Conservation (phyloP, 148 eudicot genomes). For the Dysphania ambrosioides region DNA sequence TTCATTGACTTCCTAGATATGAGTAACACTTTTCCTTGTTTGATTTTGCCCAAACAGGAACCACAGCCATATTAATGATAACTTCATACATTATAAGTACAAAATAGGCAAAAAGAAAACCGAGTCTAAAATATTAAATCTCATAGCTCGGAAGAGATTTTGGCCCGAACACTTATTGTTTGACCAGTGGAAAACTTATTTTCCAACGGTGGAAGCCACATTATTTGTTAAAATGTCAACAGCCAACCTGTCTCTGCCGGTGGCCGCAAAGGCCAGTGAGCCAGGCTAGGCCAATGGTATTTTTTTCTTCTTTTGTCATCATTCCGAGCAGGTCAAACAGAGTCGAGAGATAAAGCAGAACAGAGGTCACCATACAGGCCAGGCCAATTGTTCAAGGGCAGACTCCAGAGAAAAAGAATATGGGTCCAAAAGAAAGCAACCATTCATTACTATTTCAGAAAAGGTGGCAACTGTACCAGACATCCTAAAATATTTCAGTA, state of each 20-base stretch:
- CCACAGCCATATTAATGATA: too few species aligned
- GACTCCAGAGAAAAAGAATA: not conserved
- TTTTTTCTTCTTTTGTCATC: not conserved
- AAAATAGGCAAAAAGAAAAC: too few species aligned
- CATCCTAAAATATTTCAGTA: not conserved
- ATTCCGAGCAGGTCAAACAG: not conserved
- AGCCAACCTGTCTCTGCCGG: not conserved
- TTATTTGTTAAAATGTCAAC: not conserved
- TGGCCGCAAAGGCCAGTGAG: not conserved
- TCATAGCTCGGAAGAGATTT: too few species aligned
- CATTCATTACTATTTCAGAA: not conserved
- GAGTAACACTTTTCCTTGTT: not conserved
- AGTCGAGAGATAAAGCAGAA: too few species aligned
- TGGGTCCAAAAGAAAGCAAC: not conserved
- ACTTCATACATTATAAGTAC: too few species aligned
- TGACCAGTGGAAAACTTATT: not conserved
- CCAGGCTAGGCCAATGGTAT: not conserved
- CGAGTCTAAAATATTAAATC: too few species aligned
- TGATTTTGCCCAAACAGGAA: too few species aligned
- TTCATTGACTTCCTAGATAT: not conserved
- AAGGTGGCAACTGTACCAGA: not conserved
- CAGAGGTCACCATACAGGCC: not conserved
- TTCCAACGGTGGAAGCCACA: not conserved
- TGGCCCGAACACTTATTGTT: not conserved
- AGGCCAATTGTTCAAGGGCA: not conserved